Conservation (phyloP, 495 filamentous ascomycete species). For the Lophium mytilinum region DNA sequence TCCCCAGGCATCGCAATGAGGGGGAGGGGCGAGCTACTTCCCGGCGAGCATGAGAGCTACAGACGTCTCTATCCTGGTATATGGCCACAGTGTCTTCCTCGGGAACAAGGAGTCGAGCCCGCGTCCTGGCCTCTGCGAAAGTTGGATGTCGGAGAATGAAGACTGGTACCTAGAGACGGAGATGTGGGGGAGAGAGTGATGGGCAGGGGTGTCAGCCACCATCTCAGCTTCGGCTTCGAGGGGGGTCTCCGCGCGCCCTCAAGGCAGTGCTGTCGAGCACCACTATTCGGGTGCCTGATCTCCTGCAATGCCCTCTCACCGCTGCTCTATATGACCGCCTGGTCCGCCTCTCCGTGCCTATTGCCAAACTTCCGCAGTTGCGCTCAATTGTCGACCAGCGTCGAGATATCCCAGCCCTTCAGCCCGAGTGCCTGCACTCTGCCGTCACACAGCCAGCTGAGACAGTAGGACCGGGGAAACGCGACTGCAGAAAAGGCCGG, state of each 20-base stretch:
- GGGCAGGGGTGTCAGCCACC: neutral
- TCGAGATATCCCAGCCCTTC: too few relatives aligned
- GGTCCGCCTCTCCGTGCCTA: neutral
- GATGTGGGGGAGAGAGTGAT: too few relatives aligned
- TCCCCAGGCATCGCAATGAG: conserved; percentile 2
- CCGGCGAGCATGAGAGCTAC: too few relatives aligned
- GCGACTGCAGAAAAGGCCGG: neutral
- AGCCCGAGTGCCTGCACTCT: too few relatives aligned
- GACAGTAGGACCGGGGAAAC: neutral
- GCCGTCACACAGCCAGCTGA: too few relatives aligned
- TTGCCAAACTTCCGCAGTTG: neutral
- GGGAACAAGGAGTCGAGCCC: too few relatives aligned
- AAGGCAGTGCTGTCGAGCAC: conserved; percentile 3
- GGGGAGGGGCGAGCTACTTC: neutral
- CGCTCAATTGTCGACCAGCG: too few relatives aligned
- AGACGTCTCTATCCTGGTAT: too few relatives aligned
- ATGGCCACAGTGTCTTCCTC: too few relatives aligned
- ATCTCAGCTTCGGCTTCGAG: neutral
- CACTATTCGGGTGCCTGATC: conserved; percentile 18
- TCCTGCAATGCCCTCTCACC: conserved; percentile 14
- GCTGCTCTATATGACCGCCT: conserved; percentile 16
- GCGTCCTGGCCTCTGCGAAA: too few relatives aligned
- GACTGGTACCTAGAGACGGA: too few relatives aligned
- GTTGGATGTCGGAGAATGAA: too few relatives aligned
- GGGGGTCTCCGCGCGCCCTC: neutral